Evolutionary conservation across 371 early-diverging fungal species (phyloP), one percentile per base, ranked within the genome.

Genomic region (Actinomortierella ambigua): DNA sequence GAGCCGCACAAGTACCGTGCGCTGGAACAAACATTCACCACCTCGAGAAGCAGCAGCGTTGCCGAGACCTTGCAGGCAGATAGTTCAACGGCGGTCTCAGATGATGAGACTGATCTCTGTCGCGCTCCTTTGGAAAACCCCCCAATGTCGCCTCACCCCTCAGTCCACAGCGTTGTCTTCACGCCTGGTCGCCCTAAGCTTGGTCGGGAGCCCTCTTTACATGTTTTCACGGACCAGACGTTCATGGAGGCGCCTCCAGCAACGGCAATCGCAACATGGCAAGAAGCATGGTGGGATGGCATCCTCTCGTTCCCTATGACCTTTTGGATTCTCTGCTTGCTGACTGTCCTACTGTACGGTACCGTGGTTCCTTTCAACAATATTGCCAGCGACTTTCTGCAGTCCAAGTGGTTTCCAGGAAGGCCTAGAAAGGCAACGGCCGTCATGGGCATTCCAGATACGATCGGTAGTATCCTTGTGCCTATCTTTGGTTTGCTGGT

Each of bases 281-380:
- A 55, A 60, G 11, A 13, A 15, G 54, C 51, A 2, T 65, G 70
- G 70, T 51, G 54, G 65, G 18, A 42, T 23, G 68, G 61, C 14
- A 28, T 77, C 4, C 50, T 56, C 18, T 47, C 50, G 15, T 75
- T 87, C 27, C 88, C 88, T 1, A 46, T 62, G 13, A 62, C 79
- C 2, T 88, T 86, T 50, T 88, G 84, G 83, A 59, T 86, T 8
- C 55, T 88, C 3, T 88, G 85, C 53, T 27, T 76, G 24, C 67
- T 86, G 23, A 82, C 81, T 47, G 77, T 88, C 17, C 57, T 84
- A 42, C 78, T 88, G 26, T 88, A 88, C 55, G 85, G 85, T 0
- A 84, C 85, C 0, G 86, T 86, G 13, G 77, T 85, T 14, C 83
- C 86, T 2, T 88, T 88, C 68, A 84, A 82, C 80, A 82, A 82